phyloP scores from a whole-genome alignment of 305 asterid species.

The Solanum chacoense region DNA sequence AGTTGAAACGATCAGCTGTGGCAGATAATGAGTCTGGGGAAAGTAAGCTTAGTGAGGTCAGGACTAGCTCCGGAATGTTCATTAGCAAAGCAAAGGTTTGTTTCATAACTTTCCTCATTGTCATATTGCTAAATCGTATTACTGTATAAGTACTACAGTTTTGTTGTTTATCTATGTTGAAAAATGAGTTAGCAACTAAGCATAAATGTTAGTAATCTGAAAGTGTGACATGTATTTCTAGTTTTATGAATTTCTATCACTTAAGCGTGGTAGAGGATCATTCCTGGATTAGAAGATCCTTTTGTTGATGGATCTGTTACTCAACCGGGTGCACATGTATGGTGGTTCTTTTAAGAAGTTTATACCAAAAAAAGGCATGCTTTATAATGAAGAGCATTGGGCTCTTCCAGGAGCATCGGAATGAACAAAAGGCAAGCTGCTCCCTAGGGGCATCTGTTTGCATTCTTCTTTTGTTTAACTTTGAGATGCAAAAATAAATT shows the following conservation, averaged over 20 bases:
- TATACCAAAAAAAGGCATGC: background rate
- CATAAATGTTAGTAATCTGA: background rate
- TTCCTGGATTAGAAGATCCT: background rate
- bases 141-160: background rate
- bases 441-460: background rate
- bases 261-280: background rate
- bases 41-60: slow-evolving; percentile 65
- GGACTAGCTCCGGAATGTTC: slow-evolving; percentile 97
- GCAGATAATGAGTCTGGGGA: slow-evolving; percentile 75
- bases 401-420: background rate
- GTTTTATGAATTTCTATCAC: background rate
- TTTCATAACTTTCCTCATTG: background rate
- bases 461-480: background rate
- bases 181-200: background rate
- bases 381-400: background rate
- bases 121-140: background rate
- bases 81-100: slow-evolving; percentile 69
- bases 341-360: background rate
- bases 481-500: background rate
- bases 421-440: background rate
- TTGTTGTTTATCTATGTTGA: background rate
- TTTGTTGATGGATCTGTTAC: background rate
- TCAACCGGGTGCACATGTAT: background rate
- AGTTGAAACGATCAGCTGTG: slow-evolving; percentile 84
- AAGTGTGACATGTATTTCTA: background rate